Evolutionary conservation across 2,329 filamentous ascomycete genomes (phyloP).

Genomic region (Cladosporium sp.): DNA sequence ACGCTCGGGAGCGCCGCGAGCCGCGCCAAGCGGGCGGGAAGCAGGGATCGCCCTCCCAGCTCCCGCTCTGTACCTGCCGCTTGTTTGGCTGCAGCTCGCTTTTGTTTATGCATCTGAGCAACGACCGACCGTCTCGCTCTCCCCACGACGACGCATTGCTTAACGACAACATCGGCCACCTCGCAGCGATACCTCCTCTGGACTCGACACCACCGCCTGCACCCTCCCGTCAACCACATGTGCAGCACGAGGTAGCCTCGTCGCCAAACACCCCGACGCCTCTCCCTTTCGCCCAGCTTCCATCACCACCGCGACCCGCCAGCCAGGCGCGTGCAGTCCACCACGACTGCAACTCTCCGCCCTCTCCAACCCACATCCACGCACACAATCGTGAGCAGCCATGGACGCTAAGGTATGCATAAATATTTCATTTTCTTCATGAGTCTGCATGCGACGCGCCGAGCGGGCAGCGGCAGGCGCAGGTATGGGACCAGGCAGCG

Average conservation of each 20-base stretch:
- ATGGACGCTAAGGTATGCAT: slow-evolving; percentile 43
- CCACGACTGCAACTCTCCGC: no score
- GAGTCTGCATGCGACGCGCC: slow-evolving; percentile 1
- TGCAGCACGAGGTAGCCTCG: slow-evolving; percentile 4
- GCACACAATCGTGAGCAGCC: slow-evolving; percentile 15
- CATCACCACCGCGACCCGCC: not conserved
- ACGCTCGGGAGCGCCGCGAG: no score
- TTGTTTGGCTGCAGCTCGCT: slow-evolving; percentile 6
- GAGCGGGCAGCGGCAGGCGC: not conserved
- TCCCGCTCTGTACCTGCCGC: slow-evolving; percentile 1
- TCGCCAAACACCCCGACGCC: slow-evolving; percentile 2
- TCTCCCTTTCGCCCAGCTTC: slow-evolving; percentile 11
- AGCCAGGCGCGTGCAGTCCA: no score
- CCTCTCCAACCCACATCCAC: not conserved
- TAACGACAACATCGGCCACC: slow-evolving; percentile 1
- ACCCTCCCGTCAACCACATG: not conserved
- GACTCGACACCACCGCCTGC: not conserved
- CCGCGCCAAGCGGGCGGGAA: no score
- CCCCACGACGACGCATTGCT: slow-evolving; percentile 2
- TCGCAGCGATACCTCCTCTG: slow-evolving; percentile 3
- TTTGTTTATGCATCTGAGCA: not conserved
- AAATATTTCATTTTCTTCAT: not conserved
- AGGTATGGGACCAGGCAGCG: not conserved
- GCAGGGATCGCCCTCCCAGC: no score
- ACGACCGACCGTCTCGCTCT: slow-evolving; percentile 3